These are phyloP conservation scores for Gossypium anomalum DNA, from an alignment of 345 rosid genomes.

Conservation along the genomic window DNA sequence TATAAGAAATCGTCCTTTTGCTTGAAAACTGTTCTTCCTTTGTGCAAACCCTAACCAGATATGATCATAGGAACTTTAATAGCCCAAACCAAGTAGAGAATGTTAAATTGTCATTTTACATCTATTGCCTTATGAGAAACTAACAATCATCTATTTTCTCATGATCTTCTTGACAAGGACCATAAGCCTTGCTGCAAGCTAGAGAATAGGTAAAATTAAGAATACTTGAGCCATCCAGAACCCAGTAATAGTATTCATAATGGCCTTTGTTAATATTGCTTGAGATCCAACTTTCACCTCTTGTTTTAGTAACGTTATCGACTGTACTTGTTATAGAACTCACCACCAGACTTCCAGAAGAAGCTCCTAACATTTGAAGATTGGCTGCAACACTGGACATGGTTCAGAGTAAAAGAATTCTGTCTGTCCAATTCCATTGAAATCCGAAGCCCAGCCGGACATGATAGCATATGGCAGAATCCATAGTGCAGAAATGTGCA, in stretches of 20 bases:
- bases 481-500: conserved; percentile 49
- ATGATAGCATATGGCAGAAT: conserved; percentile 30
- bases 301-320: conserved; percentile 19
- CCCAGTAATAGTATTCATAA: conserved; percentile 49
- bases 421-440: conserved; percentile 37
- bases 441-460: conserved; percentile 36
- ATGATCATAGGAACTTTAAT: too few relatives aligned
- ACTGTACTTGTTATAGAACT: conserved; percentile 33
- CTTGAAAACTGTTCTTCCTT: background rate
- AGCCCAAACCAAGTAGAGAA: too few relatives aligned
- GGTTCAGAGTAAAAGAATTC: conserved; percentile 52
- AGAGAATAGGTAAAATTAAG: conserved; percentile 36
- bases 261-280: conserved; percentile 43
- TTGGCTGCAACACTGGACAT: conserved; percentile 49
- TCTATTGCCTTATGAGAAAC: background rate
- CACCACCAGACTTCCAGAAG: conserved; percentile 38
- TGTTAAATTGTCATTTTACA: too few relatives aligned
- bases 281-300: conserved; percentile 44
- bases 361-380: conserved; percentile 27
- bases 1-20: background rate
- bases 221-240: conserved; percentile 32
- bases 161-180: conserved; percentile 25
- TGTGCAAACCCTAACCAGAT: background rate
- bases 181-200: conserved; percentile 40
- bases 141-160: background rate